A percentile compares a stretch with the other conserved stretches of the same genome.
Evolutionary conservation across 768 basidiomycete species (phyloP).

Genomic region (Agrocybe praecox): DNA sequence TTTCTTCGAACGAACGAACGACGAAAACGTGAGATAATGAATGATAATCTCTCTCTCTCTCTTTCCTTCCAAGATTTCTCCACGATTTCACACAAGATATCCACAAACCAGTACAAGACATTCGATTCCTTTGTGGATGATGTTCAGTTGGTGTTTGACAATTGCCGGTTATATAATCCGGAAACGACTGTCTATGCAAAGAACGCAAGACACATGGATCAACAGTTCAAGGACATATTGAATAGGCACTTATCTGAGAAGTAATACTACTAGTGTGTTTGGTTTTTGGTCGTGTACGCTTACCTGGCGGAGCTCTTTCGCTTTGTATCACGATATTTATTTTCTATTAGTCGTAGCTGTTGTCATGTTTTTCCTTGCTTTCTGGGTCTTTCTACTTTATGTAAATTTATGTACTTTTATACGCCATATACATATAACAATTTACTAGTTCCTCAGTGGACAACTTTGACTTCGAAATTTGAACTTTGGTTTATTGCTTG

Average conservation of each 20-base stretch:
- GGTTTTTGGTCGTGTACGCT: neutral
- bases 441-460: neutral
- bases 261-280: neutral
- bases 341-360: neutral
- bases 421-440: neutral
- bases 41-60: neutral
- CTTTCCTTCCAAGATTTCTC: slow-evolving; percentile 63
- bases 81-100: slow-evolving; percentile 91
- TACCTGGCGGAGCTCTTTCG: neutral
- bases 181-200: slow-evolving; percentile 79
- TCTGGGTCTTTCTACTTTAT: neutral
- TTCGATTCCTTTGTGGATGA: slow-evolving; percentile 78
- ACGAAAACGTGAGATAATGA: no score
- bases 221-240: slow-evolving; percentile 63
- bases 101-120: slow-evolving; percentile 79
- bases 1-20: no score
- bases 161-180: slow-evolving; percentile 88
- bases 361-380: neutral
- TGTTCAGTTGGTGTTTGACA: slow-evolving; percentile 83
- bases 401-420: neutral
- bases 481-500: no score
- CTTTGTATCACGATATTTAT: slow-evolving; percentile 5
- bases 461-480: neutral
- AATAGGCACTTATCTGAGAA: slow-evolving; percentile 25
- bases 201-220: slow-evolving; percentile 85